These are phyloP conservation scores for Beverwykella pulmonaria DNA, from an alignment of 495 filamentous ascomycete species.

Conservation along the genomic window DNA sequence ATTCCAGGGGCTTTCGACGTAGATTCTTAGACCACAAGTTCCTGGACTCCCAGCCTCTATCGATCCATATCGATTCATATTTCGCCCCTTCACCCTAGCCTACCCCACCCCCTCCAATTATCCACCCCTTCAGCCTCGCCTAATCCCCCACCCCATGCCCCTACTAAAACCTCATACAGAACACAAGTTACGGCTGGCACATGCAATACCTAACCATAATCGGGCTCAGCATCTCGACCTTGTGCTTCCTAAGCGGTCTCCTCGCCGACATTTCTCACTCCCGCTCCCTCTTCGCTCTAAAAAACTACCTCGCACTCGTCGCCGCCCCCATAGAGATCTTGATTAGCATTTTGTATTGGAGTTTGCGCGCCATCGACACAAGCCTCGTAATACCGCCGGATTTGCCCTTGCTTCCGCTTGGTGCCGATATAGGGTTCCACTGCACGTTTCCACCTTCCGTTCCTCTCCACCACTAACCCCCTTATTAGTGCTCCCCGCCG, in stretches of 20 bases:
- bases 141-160: constrained; percentile 2
- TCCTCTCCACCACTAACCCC: too few species aligned
- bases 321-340: constrained; percentile 79
- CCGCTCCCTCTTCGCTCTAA: constrained; percentile 65
- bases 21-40: too few species aligned
- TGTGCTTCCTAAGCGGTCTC: constrained; percentile 70
- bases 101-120: constrained; percentile 37
- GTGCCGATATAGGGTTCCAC: constrained; percentile 76
- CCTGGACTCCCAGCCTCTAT: too few species aligned
- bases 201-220: constrained; percentile 86
- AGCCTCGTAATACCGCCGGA: constrained; percentile 50
- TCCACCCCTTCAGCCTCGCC: constrained; percentile 20
- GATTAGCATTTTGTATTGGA: constrained; percentile 86
- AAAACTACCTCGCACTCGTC: constrained; percentile 73
- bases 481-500: constrained; percentile 54
- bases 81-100: neutral
- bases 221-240: constrained; percentile 65
- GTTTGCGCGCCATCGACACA: constrained; percentile 68
- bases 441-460: constrained; percentile 17
- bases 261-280: constrained; percentile 74
- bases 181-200: constrained; percentile 77
- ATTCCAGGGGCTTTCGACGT: too few species aligned
- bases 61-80: too few species aligned
- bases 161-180: too few species aligned
- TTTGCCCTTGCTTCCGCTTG: constrained; percentile 36